These are phyloP conservation scores for Claviceps sp. DNA, from an alignment of 2,329 filamentous ascomycete genomes.

Conservation along the genomic window DNA sequence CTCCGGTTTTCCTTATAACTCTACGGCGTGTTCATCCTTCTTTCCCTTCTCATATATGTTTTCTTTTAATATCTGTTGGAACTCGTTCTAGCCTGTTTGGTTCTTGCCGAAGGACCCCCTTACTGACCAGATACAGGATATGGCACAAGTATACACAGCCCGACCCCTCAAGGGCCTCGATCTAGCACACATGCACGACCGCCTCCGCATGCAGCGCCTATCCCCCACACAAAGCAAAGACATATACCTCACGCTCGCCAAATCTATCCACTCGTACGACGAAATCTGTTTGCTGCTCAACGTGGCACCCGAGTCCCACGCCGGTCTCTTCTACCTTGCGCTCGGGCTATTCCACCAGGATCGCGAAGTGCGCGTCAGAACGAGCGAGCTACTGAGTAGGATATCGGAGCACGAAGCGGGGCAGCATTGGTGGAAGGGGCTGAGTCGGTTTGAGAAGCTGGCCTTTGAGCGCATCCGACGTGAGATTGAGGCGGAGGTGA, in stretches of 20 bases:
- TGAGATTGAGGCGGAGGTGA: conserved; percentile 43
- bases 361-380: conserved; percentile 60
- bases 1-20: too few species aligned
- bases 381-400: conserved; percentile 68
- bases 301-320: conserved; percentile 73
- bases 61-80: not conserved
- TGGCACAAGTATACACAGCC: conserved; percentile 49
- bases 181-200: conserved; percentile 84
- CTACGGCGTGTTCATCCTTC: too few species aligned
- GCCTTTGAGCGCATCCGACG: conserved; percentile 69
- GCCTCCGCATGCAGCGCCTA: conserved; percentile 69
- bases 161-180: conserved; percentile 70
- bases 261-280: conserved; percentile 65
- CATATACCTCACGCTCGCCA: conserved; percentile 70
- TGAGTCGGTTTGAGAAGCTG: conserved; percentile 80
- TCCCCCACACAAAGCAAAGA: conserved; percentile 63
- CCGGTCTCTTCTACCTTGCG: conserved; percentile 80
- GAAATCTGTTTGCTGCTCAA: conserved; percentile 75
- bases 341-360: conserved; percentile 88
- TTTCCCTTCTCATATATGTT: too few species aligned
- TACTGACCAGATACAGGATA: conserved; percentile 32
- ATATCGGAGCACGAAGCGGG: conserved; percentile 81
- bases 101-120: not conserved
- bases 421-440: conserved; percentile 76
- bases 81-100: not conserved